Evolutionary conservation across 352 stramenopile genomes (phyloP).

Genomic region (Phytophthora vignae): DNA sequence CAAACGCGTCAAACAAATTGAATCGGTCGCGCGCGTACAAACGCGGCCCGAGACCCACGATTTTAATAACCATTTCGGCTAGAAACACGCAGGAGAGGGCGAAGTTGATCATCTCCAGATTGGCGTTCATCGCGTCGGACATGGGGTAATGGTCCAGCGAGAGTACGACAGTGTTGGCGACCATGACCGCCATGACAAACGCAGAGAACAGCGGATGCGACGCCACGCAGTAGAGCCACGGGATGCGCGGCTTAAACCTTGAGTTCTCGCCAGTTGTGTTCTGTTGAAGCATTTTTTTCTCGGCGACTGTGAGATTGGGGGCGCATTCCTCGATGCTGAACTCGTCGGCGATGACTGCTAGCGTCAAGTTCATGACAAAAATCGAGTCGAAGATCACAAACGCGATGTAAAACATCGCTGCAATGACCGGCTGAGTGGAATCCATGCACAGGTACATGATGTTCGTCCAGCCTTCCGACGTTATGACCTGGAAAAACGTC

Average conservation of each 20-base stretch:
- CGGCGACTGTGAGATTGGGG: constrained; percentile 35
- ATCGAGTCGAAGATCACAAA: constrained; percentile 92
- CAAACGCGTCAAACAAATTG: constrained; percentile 86
- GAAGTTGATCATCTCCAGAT: constrained; percentile 84
- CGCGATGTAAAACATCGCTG: constrained; percentile 81
- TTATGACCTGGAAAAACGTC: constrained; percentile 94
- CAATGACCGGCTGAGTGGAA: constrained; percentile 59
- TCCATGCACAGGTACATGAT: constrained; percentile 92
- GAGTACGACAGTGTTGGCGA: constrained; percentile 85
- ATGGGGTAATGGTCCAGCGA: constrained; percentile 88
- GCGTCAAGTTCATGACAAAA: constrained; percentile 93
- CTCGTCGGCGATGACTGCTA: constrained; percentile 92
- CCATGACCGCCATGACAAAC: constrained; percentile 74
- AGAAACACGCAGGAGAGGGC: constrained; percentile 75
- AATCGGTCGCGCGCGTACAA: constrained; percentile 79
- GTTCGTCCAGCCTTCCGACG: constrained; percentile 92
- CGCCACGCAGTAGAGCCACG: constrained; percentile 60
- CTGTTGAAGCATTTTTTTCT: constrained; percentile 24
- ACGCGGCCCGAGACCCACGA: constrained; percentile 71
- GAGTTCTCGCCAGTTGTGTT: constrained; percentile 28
- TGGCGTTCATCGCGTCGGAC: constrained; percentile 42
- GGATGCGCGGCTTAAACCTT: constrained; percentile 29
- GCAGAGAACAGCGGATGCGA: constrained; percentile 58
- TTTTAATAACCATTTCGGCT: constrained; percentile 80
- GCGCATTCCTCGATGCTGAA: constrained; percentile 75